A percentile compares a stretch with the other conserved stretches of the same genome.
Conservation (phyloP, 116 monocot genomes). For the Posidonia oceanica region DNA sequence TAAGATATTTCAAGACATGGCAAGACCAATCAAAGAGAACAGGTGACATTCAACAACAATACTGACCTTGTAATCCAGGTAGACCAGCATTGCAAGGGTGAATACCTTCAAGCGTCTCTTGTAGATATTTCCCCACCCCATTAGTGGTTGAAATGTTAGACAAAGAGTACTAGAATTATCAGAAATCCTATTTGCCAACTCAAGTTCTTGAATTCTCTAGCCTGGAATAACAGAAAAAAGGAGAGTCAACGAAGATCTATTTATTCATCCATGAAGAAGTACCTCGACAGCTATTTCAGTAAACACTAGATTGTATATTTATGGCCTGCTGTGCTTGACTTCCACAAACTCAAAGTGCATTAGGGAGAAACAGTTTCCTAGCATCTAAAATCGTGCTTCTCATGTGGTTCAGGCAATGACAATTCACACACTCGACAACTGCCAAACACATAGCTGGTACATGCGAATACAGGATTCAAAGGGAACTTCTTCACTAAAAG, state of each 20-base stretch:
- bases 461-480: no score
- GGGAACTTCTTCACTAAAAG: no score
- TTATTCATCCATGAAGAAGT: background rate
- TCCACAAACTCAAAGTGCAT: background rate
- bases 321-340: background rate
- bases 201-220: constrained; percentile 4
- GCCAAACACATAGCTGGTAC: no score
- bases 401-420: no score
- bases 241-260: background rate
- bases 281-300: no score
- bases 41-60: background rate
- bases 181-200: background rate
- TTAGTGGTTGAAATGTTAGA: constrained; percentile 9
- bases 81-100: constrained; percentile 57
- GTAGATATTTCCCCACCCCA: constrained; percentile 92
- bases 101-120: constrained; percentile 80
- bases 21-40: background rate
- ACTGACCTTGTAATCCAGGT: constrained; percentile 87
- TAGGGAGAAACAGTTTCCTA: background rate
- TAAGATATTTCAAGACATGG: background rate
- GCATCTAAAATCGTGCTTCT: no score
- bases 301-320: background rate
- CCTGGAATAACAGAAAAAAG: background rate
- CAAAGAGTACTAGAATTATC: background rate
- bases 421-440: no score